Evolutionary conservation across 495 filamentous ascomycete genomes (phyloP), one percentile per base, ranked within the genome.

Genomic region (Hypomontagnella submonticulosa): DNA sequence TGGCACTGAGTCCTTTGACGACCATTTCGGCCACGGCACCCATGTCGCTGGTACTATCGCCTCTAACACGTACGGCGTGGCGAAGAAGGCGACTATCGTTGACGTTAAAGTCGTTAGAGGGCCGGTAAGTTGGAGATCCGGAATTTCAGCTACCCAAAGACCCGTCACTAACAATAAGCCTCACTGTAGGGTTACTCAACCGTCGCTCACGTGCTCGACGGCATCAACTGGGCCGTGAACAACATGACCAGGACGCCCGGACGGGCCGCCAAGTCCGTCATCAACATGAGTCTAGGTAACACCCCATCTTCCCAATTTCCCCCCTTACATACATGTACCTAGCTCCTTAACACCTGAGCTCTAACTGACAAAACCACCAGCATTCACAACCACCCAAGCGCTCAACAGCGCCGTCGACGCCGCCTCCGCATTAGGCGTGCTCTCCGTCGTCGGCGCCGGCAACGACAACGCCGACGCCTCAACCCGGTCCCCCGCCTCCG

Each of bases 231-330:
- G 76, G 81, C 75, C 20, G 70, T 72, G 15, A 64, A 70, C 15
- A 75, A 85, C 58, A 64, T 71, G 18, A 68, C 58, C n/a, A 11
- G n/a, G 2, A 62, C 47, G 1, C 57, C 61, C 1, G 36, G 51
- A 44, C 63, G 57, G 16, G 59, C 65, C 4, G 49, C 56, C 13
- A 80, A 75, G 50, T 75, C 79, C 16, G 77, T 82, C 15, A 71
- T 76, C 40, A 77, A 76, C 75, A 77, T 83, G 68, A 77, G 74
- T 54, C 71, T 83, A 50, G 83, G 83, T 69, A 80, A 79, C 41
- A 32, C 41, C 15, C 44, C 46, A 27, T 34, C 56, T 42, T 59
- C 52, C 66, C 67, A 69, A n/a, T n/a, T n/a, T n/a, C n/a, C n/a
- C n/a, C n/a, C n/a, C n/a, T n/a, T n/a, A n/a, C n/a, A n/a, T n/a